Base-by-base conservation (phyloP, 805 yeast species). In the Maudiozyma pseudohumilis region DNA sequence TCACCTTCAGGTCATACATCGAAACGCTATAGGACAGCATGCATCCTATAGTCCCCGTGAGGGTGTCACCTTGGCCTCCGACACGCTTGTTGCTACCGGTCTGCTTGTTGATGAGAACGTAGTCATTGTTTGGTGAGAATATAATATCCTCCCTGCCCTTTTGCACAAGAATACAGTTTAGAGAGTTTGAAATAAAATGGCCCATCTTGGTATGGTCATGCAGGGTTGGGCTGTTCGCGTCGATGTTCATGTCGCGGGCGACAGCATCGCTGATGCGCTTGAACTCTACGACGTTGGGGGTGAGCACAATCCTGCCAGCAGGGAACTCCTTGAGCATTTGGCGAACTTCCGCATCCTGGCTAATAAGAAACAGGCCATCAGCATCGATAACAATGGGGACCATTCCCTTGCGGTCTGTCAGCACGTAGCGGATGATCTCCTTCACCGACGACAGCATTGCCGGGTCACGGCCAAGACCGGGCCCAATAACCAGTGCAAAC, bases 41-140 rank as follows among this genome's bases (percentile, higher is more conserved):
- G 0, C 95, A 80, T 1, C 88, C 87, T n/a, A 87, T 61, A 18
- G 84, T 65, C 0, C 98, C 98, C 0, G 89, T 74, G 28, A 92
- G 58, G 0, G 96, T 82, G 50, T 92, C 98, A 19, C 98, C 98
- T 61, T 92, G 97, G 0, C 98, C 98, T 10, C 96, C 96, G 6
- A 84, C 94, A 38, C 98, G 68, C 52, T 84, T 80, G 35, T 63
- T 59, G 6, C 92, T 79, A 1, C 97, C 96, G 12, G 56, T 49
- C 23, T 64, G 52, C 25, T 66, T 67, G 43, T 69, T 71, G 3
- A 61, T 48, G 6, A 83, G 44, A 5, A 62, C 49, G 9, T 7
- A 22, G 13, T 36, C 64, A 2, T 72, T 74, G 5, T 75, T 80
- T 9, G 87, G 46, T 6, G 46, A 45, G 31, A 44, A 55, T n/a